Base-by-base conservation (phyloP, 1,284 basidiomycete genomes). In the Cryptococcus sp. region DNA sequence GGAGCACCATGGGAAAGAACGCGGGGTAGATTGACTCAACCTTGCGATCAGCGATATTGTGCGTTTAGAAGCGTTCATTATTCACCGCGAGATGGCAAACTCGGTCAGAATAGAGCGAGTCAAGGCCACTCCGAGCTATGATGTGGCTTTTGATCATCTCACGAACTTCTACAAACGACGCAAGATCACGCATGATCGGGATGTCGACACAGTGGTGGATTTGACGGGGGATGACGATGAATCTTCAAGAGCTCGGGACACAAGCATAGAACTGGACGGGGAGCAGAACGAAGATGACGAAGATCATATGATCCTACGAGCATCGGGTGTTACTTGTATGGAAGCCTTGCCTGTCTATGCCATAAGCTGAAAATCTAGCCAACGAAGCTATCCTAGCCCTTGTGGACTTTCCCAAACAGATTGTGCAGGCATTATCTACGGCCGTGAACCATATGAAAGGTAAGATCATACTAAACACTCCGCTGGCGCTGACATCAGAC, bases 71-170 rank as follows among this genome's bases (percentile, higher is more conserved):
- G n/a, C n/a, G n/a, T n/a, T n/a, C n/a, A n/a, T n/a, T n/a, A n/a
- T n/a, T n/a, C n/a, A n/a, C n/a, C 28, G 4, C 28, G 28, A 4
- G 28, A 28, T 28, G 28, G 28, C 4, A 11, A 28, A 28, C 11
- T 28, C 28, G 28, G 67, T 81, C 36, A 78, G 85, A 4, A 79
- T 82, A 2, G 92, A 96, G 66, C 74, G 82, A 16, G 82, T 86
- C 59, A 72, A 80, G 7, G 75, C 80, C 10, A 65, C 73, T 9
- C 80, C 86, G 72, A 69, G 79, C 4, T 88, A 86, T 61, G 81
- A 83, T 0, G 81, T 84, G 2, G 90, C 92, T 2, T 91, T 91
- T 59, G 79, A 83, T 16, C 77, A 78, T 23, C 78, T 94, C 3
- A 82, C 86, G 0, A 70, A 78, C 1, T 92, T 92, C 63, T 94